Conservation (phyloP, 176 grass and related monocot genomes). For the Hordeum vulgare region DNA sequence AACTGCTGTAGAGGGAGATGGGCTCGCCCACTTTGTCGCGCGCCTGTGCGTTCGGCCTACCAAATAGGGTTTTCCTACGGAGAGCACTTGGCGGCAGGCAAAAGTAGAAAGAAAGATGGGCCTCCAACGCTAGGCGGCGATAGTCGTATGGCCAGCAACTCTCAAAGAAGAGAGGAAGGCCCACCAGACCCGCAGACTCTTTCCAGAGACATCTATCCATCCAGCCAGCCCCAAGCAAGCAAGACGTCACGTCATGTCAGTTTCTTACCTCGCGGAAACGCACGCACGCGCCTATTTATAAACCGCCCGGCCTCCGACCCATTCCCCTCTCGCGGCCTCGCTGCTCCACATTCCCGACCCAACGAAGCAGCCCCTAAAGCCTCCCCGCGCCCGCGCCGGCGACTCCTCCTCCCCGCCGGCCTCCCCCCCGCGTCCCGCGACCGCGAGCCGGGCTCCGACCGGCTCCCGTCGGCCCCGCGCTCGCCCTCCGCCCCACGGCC, state of each 20-base stretch:
- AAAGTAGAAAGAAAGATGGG: not conserved
- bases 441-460: not conserved
- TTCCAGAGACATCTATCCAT: constrained; percentile 13
- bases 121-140: not conserved
- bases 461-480: not conserved
- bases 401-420: not conserved
- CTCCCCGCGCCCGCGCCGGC: constrained; percentile 12
- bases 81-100: too few species aligned
- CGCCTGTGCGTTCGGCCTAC: too few species aligned
- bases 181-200: not conserved
- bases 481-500: not conserved
- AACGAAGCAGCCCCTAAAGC: constrained; percentile 5
- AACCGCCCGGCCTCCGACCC: not conserved
- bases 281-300: constrained; percentile 18
- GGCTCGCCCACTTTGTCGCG: too few species aligned
- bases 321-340: not conserved
- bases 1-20: too few species aligned
- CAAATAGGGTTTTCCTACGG: too few species aligned
- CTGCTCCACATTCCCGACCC: constrained; percentile 1
- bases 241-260: not conserved
- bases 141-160: too few species aligned
- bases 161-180: not conserved
- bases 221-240: not conserved
- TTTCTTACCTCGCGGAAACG: not conserved
- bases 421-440: not conserved